These are phyloP conservation scores for Pestalotiopsis sp. DNA, from an alignment of 2,329 filamentous ascomycete species.

Conservation along the genomic window DNA sequence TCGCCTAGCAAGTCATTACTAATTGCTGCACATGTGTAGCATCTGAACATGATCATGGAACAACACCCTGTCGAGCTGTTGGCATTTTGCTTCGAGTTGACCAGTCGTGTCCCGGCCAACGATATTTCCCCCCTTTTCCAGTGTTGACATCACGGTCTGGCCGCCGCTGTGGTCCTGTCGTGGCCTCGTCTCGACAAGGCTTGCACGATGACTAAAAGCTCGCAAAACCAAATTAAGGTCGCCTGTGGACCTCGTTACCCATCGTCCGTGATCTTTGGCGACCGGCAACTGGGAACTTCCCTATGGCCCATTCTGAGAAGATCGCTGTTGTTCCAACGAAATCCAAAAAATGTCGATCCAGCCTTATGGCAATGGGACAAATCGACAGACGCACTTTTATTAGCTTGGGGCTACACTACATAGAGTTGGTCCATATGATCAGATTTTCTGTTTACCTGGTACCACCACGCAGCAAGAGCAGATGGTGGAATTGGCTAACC, in stretches of 20 bases:
- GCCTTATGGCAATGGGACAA: not conserved
- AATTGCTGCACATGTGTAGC: too few relatives aligned
- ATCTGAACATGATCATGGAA: not conserved
- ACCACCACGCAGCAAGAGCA: not conserved
- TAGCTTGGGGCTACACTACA: not conserved
- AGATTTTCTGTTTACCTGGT: not conserved
- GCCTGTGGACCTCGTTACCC: not conserved
- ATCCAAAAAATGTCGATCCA: not conserved
- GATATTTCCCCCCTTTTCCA: not conserved
- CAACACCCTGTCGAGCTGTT: not conserved
- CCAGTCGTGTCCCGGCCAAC: not conserved
- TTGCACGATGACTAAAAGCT: not conserved
- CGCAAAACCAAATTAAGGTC: not conserved
- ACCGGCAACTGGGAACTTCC: not conserved
- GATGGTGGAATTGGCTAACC: not conserved
- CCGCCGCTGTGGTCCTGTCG: not conserved
- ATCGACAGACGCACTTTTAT: not conserved
- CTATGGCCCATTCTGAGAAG: not conserved
- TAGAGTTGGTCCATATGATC: not conserved
- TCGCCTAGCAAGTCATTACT: too few relatives aligned
- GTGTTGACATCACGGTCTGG: not conserved
- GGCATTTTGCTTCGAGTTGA: not conserved
- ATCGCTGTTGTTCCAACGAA: not conserved
- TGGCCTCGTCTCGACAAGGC: not conserved
- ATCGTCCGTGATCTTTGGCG: not conserved